Percentiles rank a stretch among this genome's conserved stretches.
phyloP scores from a whole-genome alignment of 2,329 filamentous ascomycete species.

The Clonostachys sp. region DNA sequence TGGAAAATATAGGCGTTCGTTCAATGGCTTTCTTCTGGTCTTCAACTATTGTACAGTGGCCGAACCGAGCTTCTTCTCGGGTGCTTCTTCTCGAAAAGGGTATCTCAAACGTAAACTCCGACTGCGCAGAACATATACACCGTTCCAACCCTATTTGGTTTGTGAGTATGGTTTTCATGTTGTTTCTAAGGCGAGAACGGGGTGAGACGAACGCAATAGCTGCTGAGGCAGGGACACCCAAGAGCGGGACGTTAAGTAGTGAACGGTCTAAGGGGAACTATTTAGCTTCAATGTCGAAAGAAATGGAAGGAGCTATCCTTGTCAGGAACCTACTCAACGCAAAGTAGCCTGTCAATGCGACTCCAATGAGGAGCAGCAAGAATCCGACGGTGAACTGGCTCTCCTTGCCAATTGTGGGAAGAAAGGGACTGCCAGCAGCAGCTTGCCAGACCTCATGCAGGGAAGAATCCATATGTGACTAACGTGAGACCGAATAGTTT shows the following conservation, averaged over 20 bases:
- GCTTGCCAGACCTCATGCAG: constrained; percentile 90
- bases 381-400: constrained; percentile 82
- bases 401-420: constrained; percentile 74
- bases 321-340: constrained; percentile 67
- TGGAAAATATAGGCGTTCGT: constrained; percentile 15
- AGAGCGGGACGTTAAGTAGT: constrained; percentile 66
- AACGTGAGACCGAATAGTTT: constrained; percentile 1
- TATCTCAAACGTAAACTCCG: constrained; percentile 90
- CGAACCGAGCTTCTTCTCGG: constrained; percentile 18
- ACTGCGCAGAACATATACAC: constrained; percentile 99
- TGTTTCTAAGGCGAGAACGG: constrained; percentile 2
- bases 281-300: constrained; percentile 1
- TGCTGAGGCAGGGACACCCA: constrained; percentile 83
- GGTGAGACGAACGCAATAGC: constrained; percentile 72
- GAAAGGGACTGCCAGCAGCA: constrained; percentile 81
- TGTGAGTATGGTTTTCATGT: not conserved
- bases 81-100: constrained; percentile 11
- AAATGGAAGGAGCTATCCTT: not conserved
- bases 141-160: constrained; percentile 64
- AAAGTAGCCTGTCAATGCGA: constrained; percentile 74
- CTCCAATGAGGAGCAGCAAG: constrained; percentile 64
- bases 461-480: constrained; percentile 67
- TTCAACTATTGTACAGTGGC: constrained; percentile 30
- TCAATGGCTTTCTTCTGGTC: constrained; percentile 21
- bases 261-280: constrained; percentile 65